phyloP scores from a whole-genome alignment of 2,329 filamentous ascomycete genomes.

The Colletotrichum theobromicola region DNA sequence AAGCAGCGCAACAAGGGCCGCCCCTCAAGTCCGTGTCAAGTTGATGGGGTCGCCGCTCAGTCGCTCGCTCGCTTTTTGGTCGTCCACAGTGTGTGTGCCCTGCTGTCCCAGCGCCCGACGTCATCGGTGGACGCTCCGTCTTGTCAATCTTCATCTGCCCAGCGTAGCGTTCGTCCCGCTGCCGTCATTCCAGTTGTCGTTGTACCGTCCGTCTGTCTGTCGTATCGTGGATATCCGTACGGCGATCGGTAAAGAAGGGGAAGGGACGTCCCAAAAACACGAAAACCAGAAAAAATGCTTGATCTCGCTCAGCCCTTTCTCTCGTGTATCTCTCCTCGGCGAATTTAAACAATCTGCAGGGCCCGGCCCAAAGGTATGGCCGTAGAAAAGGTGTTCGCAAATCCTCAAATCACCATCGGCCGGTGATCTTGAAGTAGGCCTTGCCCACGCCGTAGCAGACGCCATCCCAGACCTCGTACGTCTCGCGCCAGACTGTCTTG shows the following conservation, averaged over 20 bases:
- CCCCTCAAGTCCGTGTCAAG: constrained; percentile 15
- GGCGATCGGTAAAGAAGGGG: neutral
- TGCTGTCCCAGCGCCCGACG: neutral
- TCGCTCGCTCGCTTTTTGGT: neutral
- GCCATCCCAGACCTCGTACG: constrained; percentile 42
- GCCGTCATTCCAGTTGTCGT: neutral
- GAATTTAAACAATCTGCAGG: neutral
- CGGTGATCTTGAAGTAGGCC: constrained; percentile 38
- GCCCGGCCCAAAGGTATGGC: neutral
- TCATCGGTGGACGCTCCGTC: neutral
- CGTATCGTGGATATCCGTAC: neutral
- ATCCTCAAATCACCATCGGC: constrained; percentile 12
- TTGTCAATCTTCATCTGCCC: neutral
- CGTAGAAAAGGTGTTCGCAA: neutral
- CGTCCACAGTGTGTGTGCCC: neutral
- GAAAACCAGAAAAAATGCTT: neutral
- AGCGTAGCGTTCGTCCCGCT: neutral
- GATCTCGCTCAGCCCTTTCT: neutral
- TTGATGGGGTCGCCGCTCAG: constrained; percentile 8
- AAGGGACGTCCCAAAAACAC: neutral
- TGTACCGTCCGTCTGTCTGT: neutral
- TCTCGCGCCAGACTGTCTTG: constrained; percentile 32
- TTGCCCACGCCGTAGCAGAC: constrained; percentile 43
- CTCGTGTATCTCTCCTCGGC: neutral
- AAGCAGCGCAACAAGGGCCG: neutral